Percentiles rank a stretch among this genome's conserved stretches.
phyloP scores from a whole-genome alignment of 768 basidiomycete genomes.

The Lactifluus piperatus region DNA sequence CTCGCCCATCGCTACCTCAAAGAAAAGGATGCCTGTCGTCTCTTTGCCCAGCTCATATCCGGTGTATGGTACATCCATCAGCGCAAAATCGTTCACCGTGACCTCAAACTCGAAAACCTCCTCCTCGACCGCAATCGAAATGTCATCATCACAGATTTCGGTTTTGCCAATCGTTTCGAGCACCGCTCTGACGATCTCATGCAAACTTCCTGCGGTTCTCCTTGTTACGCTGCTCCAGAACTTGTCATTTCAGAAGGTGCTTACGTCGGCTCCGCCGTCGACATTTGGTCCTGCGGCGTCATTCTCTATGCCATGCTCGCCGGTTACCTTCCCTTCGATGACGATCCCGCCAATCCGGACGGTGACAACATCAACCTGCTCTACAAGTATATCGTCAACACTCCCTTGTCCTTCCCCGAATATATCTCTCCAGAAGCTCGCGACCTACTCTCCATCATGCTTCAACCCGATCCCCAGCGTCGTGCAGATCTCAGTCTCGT shows the following conservation, averaged over 20 bases:
- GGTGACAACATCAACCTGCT: slow-evolving; percentile 99
- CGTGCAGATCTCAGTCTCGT: slow-evolving; percentile 70
- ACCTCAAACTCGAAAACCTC: slow-evolving; percentile 97
- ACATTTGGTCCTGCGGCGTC: slow-evolving; percentile 96
- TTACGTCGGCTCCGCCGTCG: slow-evolving; percentile 95
- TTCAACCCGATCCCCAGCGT: slow-evolving; percentile 81
- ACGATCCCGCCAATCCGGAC: slow-evolving; percentile 96
- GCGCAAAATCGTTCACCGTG: slow-evolving; percentile 98
- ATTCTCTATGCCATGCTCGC: slow-evolving; percentile 97
- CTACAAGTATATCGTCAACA: slow-evolving; percentile 98
- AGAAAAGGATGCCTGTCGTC: slow-evolving; percentile 88
- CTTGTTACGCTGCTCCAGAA: slow-evolving; percentile 98
- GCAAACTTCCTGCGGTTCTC: slow-evolving; percentile 96
- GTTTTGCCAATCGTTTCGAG: slow-evolving; percentile 97
- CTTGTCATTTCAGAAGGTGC: slow-evolving; percentile 95
- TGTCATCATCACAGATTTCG: slow-evolving; percentile 99
- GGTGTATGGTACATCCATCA: slow-evolving; percentile 99
- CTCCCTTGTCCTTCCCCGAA: slow-evolving; percentile 93
- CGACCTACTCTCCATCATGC: slow-evolving; percentile 82
- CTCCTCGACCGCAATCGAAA: slow-evolving; percentile 95
- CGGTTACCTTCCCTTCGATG: slow-evolving; percentile 97
- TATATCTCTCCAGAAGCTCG: slow-evolving; percentile 81
- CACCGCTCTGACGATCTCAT: slow-evolving; percentile 90
- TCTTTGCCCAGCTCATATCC: slow-evolving; percentile 96
- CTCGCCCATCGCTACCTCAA: slow-evolving; percentile 94